Conservation (phyloP, 352 stramenopile genomes). For the Phytophthora kernoviae region DNA sequence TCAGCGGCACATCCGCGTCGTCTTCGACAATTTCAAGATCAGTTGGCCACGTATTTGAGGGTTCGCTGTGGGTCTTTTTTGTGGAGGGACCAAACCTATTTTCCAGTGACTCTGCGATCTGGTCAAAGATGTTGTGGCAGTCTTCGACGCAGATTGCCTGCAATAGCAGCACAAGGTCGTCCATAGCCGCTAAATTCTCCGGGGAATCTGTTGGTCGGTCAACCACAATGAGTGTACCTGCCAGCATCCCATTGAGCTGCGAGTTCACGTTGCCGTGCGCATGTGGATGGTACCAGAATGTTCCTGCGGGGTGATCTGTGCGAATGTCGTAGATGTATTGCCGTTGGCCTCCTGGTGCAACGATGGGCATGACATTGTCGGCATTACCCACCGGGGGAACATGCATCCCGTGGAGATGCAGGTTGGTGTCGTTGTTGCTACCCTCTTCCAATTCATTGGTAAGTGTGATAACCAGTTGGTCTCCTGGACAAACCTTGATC, state of each 20-base stretch:
- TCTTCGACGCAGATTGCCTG: slow-evolving; percentile 75
- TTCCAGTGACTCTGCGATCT: slow-evolving; percentile 57
- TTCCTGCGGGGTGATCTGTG: slow-evolving; percentile 65
- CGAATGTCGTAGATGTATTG: slow-evolving; percentile 76
- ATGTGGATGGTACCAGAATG: slow-evolving; percentile 87
- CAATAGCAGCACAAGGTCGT: slow-evolving; percentile 70
- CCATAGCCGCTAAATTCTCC: slow-evolving; percentile 51
- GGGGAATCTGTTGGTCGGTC: slow-evolving; percentile 67
- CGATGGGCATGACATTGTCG: slow-evolving; percentile 69
- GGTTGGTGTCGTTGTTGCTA: slow-evolving; percentile 63
- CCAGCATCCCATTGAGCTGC: slow-evolving; percentile 78
- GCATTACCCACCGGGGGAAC: slow-evolving; percentile 52
- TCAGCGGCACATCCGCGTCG: slow-evolving; percentile 52
- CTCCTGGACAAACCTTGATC: slow-evolving; percentile 76
- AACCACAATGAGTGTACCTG: slow-evolving; percentile 63
- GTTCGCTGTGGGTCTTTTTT: slow-evolving; percentile 1
- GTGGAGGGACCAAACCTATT: slow-evolving; percentile 45
- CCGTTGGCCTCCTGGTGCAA: slow-evolving; percentile 47
- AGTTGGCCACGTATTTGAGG: slow-evolving; percentile 14
- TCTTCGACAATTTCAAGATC: slow-evolving; percentile 39
- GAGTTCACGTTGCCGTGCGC: slow-evolving; percentile 76
- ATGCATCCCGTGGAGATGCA: slow-evolving; percentile 80
- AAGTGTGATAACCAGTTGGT: slow-evolving; percentile 62
- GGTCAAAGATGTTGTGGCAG: slow-evolving; percentile 67
- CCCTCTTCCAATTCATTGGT: slow-evolving; percentile 58